Conservation (phyloP, 192 early-diverging fungal species). For the Gryganskiella cystojenkinii region DNA sequence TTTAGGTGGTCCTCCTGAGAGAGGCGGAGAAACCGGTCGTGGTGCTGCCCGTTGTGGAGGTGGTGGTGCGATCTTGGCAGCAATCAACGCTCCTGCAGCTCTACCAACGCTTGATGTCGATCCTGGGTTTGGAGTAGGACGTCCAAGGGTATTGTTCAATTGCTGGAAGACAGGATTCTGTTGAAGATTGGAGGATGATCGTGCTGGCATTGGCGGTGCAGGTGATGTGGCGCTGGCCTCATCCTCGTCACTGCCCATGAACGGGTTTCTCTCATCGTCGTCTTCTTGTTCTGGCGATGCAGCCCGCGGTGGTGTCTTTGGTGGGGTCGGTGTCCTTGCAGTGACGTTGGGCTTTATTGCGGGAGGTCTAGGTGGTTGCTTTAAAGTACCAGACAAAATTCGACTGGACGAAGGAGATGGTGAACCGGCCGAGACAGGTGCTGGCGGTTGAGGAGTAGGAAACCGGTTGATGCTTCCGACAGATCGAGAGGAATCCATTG, state of each 20-base stretch:
- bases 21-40: constrained; percentile 36
- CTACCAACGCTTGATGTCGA: not conserved
- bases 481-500: constrained; percentile 16
- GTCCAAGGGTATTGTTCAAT: constrained; percentile 4
- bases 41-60: constrained; percentile 31
- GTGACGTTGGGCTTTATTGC: constrained; percentile 1
- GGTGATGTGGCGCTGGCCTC: constrained; percentile 3
- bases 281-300: constrained; percentile 25
- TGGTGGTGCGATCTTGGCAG: constrained; percentile 21
- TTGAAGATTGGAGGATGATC: constrained; percentile 25
- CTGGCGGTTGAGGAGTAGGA: constrained; percentile 8
- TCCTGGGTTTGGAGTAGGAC: too few species aligned
- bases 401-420: constrained; percentile 1
- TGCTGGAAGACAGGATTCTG: constrained; percentile 37
- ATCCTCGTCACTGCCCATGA: constrained; percentile 49
- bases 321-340: constrained; percentile 33
- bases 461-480: not conserved
- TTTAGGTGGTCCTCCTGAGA: constrained; percentile 18
- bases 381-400: constrained; percentile 3
- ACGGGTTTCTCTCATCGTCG: constrained; percentile 28
- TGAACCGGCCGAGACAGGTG: not conserved
- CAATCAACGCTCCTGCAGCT: constrained; percentile 11
- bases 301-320: constrained; percentile 20
- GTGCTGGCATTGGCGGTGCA: not conserved
- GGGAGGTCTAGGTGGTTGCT: constrained; percentile 14